Percentiles rank a stretch among this genome's conserved stretches.
phyloP scores from a whole-genome alignment of 345 rosid species.

The Reutealis trisperma region DNA sequence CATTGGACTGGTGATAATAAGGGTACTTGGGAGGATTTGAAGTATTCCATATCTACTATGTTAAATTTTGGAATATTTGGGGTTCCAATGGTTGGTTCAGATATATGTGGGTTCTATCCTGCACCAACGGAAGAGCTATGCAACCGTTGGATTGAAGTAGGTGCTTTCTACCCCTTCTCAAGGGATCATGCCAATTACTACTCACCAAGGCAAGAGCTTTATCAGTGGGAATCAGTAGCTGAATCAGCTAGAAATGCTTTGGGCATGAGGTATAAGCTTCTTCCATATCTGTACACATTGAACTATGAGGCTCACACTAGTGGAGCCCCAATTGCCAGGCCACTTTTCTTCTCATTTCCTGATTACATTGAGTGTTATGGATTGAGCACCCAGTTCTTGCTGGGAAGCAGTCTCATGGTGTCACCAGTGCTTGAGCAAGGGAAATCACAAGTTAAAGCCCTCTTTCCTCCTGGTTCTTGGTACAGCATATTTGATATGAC shows the following conservation, averaged over 20 bases:
- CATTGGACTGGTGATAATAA: constrained; percentile 98
- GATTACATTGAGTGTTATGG: constrained; percentile 60
- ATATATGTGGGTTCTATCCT: constrained; percentile 94
- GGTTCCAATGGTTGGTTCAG: constrained; percentile 96
- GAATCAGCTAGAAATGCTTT: constrained; percentile 89
- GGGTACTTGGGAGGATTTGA: constrained; percentile 92
- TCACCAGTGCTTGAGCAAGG: constrained; percentile 92
- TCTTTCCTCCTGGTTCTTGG: constrained; percentile 95
- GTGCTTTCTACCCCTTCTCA: constrained; percentile 93
- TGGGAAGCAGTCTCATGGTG: constrained; percentile 83
- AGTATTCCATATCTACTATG: constrained; percentile 83
- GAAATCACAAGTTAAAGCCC: constrained; percentile 61
- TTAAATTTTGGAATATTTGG: constrained; percentile 91
- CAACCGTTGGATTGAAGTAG: constrained; percentile 96
- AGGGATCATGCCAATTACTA: constrained; percentile 92
- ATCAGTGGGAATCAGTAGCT: constrained; percentile 87
- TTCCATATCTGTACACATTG: constrained; percentile 83
- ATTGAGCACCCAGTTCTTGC: constrained; percentile 85
- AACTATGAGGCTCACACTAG: constrained; percentile 70
- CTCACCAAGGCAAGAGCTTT: constrained; percentile 96
- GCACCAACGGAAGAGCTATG: constrained; percentile 92
- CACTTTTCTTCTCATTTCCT: constrained; percentile 97
- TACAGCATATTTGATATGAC: constrained; percentile 79
- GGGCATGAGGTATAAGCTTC: constrained; percentile 88
- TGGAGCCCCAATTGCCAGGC: constrained; percentile 91